phyloP scores from a whole-genome alignment of 2,329 filamentous ascomycete genomes.

The Colletotrichum echinochloae region DNA sequence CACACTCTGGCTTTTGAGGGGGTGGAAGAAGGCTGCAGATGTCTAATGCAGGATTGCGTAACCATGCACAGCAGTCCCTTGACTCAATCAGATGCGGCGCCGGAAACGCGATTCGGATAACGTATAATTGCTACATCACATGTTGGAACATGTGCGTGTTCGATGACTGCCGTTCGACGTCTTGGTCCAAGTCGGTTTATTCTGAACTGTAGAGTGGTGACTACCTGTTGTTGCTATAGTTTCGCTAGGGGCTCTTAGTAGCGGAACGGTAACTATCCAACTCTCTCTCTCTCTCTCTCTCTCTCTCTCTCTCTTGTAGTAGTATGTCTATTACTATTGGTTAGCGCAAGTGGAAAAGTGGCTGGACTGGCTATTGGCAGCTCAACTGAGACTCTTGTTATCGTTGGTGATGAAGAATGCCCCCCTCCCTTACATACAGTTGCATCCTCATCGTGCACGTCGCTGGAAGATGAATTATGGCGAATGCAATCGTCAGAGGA shows the following conservation, averaged over 20 bases:
- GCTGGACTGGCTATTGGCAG: too few species aligned
- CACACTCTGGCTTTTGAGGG: not conserved
- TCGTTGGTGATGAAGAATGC: too few species aligned
- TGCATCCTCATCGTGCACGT: not conserved
- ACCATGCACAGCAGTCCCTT: not conserved
- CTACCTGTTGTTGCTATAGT: not conserved
- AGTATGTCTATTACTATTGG: not conserved
- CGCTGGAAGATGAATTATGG: not conserved
- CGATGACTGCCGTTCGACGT: not conserved
- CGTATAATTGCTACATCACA: not conserved
- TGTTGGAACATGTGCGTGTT: not conserved
- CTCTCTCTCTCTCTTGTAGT: too few species aligned
- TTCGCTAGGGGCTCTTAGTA: not conserved
- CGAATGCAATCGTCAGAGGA: not conserved
- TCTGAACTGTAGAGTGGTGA: not conserved
- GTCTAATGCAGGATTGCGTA: constrained; percentile 11
- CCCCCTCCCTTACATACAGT: not conserved
- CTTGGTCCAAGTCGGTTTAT: not conserved
- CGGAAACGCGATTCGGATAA: not conserved
- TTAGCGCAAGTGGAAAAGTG: not conserved
- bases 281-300: too few species aligned
- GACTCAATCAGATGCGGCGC: not conserved
- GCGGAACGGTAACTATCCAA: not conserved
- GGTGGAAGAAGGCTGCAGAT: not conserved
- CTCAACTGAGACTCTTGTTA: too few species aligned